Base-by-base conservation (phyloP, 257 asterid genomes). In the Solanum pimpinellifolium region DNA sequence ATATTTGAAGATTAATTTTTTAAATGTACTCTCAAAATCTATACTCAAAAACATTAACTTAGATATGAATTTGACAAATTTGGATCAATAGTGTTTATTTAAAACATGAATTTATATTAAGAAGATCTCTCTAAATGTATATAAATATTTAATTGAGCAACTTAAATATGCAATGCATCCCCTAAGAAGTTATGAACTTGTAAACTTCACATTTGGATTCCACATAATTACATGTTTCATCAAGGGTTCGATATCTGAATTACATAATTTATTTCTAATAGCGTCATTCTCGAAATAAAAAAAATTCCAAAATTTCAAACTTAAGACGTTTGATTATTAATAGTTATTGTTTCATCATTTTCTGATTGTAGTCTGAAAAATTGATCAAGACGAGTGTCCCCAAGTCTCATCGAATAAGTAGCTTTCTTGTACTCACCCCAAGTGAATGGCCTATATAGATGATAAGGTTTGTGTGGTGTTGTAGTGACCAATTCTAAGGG, bases 381-480 rank as follows among this genome's bases (percentile, higher is more conserved):
- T 14, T 91, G 88, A 70, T 72, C 46, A 66, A 93, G 92, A 46
- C 94, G 94, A 10, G 2, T 59, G 9, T 92, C 93, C 14, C 93
- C 92, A 56, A 93, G 88, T 68, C 88, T 87, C 3, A 66, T 78
- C 2, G 88, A n/a, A 49, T 84, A 91, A 0, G 91, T 44, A 16
- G 89, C 92, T 69, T 90, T 88, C 91, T 92, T 93, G 87, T 90
- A 92, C 5, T 93, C 94, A 1, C 41, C 93, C 96, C 95, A 93
- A 9, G 92, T 92, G 90, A 93, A 93, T 47, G 90, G 83, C 65
- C 92, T 87, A 41, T 92, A 95, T 5, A 92, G 82, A 9, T 90
- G 77, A 11, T 90, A 90, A 5, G 93, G 90, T 35, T 52, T 87
- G 6, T 86, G 74, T 6, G 91, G 72, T 21, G 81, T 74, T 37